Evolutionary conservation across 805 yeast genomes (phyloP).

Genomic region (Ogataea ganodermae): DNA sequence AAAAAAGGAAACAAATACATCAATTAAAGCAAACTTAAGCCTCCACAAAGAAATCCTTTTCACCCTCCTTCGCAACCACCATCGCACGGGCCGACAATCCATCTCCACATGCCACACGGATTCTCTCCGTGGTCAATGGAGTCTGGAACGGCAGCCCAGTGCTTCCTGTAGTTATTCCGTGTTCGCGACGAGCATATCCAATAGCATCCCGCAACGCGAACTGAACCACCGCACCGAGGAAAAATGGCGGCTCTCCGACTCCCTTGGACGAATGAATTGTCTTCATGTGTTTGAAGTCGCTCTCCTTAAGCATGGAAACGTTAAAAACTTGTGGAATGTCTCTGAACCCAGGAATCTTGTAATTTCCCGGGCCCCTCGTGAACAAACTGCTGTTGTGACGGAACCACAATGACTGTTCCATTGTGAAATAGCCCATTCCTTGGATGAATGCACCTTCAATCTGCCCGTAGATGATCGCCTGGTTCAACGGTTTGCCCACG

Average conservation of each 20-base stretch:
- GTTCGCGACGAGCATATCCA: slow-evolving; percentile 35
- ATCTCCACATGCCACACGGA: slow-evolving; percentile 44
- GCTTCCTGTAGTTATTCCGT: slow-evolving; percentile 30
- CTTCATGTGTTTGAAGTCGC: slow-evolving; percentile 45
- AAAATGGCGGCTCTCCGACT: slow-evolving; percentile 53
- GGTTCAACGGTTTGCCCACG: slow-evolving; percentile 48
- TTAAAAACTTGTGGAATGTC: slow-evolving; percentile 49
- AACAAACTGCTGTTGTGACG: slow-evolving; percentile 42
- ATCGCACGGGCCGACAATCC: slow-evolving; percentile 30
- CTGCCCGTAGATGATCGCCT: slow-evolving; percentile 52
- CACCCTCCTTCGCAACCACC: slow-evolving; percentile 37
- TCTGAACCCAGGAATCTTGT: slow-evolving; percentile 52
- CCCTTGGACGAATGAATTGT: slow-evolving; percentile 48
- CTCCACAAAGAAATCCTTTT: slow-evolving; percentile 37
- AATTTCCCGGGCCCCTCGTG: slow-evolving; percentile 51
- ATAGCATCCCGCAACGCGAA: slow-evolving; percentile 49
- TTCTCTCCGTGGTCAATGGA: slow-evolving; percentile 48
- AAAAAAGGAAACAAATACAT: too few species aligned
- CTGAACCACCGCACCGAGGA: slow-evolving; percentile 43
- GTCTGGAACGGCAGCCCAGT: slow-evolving; percentile 34
- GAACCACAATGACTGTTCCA: slow-evolving; percentile 50
- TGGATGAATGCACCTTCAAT: slow-evolving; percentile 53
- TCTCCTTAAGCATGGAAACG: slow-evolving; percentile 42
- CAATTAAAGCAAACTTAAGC: too few species aligned
- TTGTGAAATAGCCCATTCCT: slow-evolving; percentile 51